Base-by-base conservation (phyloP, 257 asterid species). In the Solanum lignicaule region DNA sequence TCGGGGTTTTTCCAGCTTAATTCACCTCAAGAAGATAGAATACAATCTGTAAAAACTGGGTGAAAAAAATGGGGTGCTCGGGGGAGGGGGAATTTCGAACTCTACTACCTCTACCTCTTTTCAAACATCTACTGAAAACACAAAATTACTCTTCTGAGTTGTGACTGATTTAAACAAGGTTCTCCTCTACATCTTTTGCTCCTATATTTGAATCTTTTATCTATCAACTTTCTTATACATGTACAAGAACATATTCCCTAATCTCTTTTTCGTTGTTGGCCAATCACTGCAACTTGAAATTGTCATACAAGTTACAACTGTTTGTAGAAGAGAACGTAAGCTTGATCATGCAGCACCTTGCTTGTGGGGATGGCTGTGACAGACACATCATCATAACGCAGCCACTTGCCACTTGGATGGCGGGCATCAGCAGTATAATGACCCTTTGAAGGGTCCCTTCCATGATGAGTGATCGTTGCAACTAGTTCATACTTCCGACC, bases 341-440 rank as follows among this genome's bases (percentile, higher is more conserved):
- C 98, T 89, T 94, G 96, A 87, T 93, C 94, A 73, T 94, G 95
- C 89, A 93, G 94, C 87, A 95, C 98, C 84, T 93, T 86, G 92
- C 93, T 91, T 35, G 90, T 91, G 43, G 93, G 87, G 86, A 95
- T 93, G 74, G 88, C 88, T 23, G 92, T 91, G 66, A 95, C 96
- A 0, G 95, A 89, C 82, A 95, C 94, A 87, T 95, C 98, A 65
- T 95, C 98, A 3, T 93, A 94, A n/a, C 93, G 98, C 88, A 95
- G 91, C 98, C 98, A 95, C 58, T 90, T 88, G 83, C 98, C 98
- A 86, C 88, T 93, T 83, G 95, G 93, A 85, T 94, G 98, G 25
- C 93, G 96, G n/a, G 98, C 95, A 87, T 94, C 98, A 4, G 95
- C 95, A 15, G 98, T 95, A 87, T 95, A 95, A 83, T 95, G 98